A percentile compares a stretch with the other conserved stretches of the same genome.
phyloP scores from a whole-genome alignment of 768 basidiomycete genomes.

The Scleroderma citrinum region DNA sequence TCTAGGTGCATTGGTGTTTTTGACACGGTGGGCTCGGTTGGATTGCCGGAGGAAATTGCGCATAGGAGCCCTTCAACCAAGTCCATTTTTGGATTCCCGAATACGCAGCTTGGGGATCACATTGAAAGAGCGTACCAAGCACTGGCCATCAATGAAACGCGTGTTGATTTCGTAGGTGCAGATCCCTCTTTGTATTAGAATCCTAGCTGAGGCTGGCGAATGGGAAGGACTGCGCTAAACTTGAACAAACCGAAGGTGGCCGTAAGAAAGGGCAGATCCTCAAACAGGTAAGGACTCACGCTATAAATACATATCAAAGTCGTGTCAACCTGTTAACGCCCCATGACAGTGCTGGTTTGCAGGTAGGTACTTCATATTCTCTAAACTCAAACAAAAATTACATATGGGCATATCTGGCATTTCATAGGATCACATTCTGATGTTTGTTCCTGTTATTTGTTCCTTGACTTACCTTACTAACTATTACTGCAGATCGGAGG shows the following conservation, averaged over 20 bases:
- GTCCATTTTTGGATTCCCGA: constrained; percentile 61
- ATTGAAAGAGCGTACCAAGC: constrained; percentile 64
- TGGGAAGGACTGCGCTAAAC: constrained; percentile 55
- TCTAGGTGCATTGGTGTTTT: constrained; percentile 65
- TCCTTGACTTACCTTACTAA: not conserved
- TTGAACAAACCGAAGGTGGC: constrained; percentile 51
- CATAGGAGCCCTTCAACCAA: constrained; percentile 37
- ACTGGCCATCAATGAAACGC: constrained; percentile 60
- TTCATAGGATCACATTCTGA: constrained; percentile 26
- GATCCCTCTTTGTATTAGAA: not conserved
- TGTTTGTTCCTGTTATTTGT: constrained; percentile 2
- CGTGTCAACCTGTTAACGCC: not conserved
- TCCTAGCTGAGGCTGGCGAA: not conserved
- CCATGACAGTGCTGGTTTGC: constrained; percentile 62
- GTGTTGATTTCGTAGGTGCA: constrained; percentile 58
- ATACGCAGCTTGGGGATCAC: constrained; percentile 54
- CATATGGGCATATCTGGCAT: constrained; percentile 2
- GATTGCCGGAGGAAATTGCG: constrained; percentile 61
- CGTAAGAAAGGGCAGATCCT: constrained; percentile 50
- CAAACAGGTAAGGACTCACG: constrained; percentile 44
- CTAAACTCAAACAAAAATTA: too few relatives aligned
- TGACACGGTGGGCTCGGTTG: constrained; percentile 72
- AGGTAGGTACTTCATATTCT: constrained; percentile 46
- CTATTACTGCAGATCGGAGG: constrained; percentile 50
- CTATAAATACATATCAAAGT: not conserved